Percentiles rank a stretch among this genome's conserved stretches.
These are phyloP conservation scores for Silene coronaria DNA, from an alignment of 179 eudicot genomes.

Conservation along the genomic window DNA sequence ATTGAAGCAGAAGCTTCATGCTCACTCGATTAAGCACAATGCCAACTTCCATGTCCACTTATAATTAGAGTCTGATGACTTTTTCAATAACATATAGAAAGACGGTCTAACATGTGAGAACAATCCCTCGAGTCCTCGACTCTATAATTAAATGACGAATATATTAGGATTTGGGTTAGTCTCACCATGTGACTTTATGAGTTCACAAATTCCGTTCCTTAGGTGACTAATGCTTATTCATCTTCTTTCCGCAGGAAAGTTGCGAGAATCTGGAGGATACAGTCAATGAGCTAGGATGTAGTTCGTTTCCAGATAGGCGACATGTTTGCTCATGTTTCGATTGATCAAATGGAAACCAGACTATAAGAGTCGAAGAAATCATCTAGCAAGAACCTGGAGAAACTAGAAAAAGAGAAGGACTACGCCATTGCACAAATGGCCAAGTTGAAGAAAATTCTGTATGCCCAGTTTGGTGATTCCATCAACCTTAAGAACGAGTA, in stretches of 20 bases:
- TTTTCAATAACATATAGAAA: too few relatives aligned
- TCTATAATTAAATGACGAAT: too few relatives aligned
- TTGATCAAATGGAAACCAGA: constrained; percentile 78
- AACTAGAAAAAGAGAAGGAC: constrained; percentile 78
- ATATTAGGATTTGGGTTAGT: too few relatives aligned
- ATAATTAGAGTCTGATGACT: too few relatives aligned
- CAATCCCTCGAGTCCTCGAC: too few relatives aligned
- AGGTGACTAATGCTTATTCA: neutral
- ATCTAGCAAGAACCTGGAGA: constrained; percentile 57
- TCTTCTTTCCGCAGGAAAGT: too few relatives aligned
- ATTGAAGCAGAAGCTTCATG: too few relatives aligned
- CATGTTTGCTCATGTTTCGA: constrained; percentile 86
- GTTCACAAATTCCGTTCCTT: neutral
- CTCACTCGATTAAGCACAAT: too few relatives aligned
- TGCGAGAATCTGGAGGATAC: too few relatives aligned
- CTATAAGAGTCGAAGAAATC: constrained; percentile 71
- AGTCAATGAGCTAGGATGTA: too few relatives aligned
- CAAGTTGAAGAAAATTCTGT: constrained; percentile 69
- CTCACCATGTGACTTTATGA: neutral
- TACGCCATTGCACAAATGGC: constrained; percentile 69
- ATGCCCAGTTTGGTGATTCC: constrained; percentile 89
- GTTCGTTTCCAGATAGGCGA: constrained; percentile 48
- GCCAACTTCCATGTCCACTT: too few relatives aligned
- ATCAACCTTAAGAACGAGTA: constrained; percentile 92
- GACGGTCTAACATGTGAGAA: too few relatives aligned